Evolutionary conservation across 129 eudicot genomes (phyloP), one percentile per base, ranked within the genome.

Genomic region (Tagetes erecta): DNA sequence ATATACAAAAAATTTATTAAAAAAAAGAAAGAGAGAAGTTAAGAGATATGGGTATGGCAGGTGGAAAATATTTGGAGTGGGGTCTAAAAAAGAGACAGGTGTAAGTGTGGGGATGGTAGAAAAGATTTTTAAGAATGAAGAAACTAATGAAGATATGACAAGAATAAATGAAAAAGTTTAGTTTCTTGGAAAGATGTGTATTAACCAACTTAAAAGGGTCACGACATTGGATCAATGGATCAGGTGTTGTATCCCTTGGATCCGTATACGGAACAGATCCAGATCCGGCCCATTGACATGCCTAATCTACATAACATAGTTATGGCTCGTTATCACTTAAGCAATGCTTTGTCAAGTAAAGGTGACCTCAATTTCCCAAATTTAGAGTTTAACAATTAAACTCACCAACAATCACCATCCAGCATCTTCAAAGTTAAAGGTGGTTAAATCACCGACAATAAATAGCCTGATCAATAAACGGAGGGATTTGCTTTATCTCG

Each of bases 401-500:
- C 78, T 79, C 59, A 79, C 82, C 82, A 64, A 71, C 38, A 45
- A 70, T 62, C 70, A 68, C 60, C 20, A 66, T 69, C 62, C 47
- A 64, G 68, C 82, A 72, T 38, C 55, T 36, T 56, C 73, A 80
- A 60, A 34, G 68, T 74, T 51, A 69, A 69, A 46, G 76, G 1
- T 27, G 9, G 27, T 46, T 41, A 59, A 68, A 42, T 81, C 78
- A 90, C 57, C 76, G 83, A 80, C 92, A 90, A 79, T 92, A 89
- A 71, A 92, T 83, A 59, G 92, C 89, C 77, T 88, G 92, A 92
- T 92, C 97, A 49, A 92, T 92, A 35, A 84, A 89, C 0, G 96
- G 97, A 63, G 97, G 97, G 62, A 92, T 92, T 81, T 89, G 97
- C 89, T 92, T 92, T 53, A 92, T 92, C 86, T 88, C 96, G 31